These are phyloP conservation scores for Xylaria multiplex DNA, from an alignment of 2,329 filamentous ascomycete species.

Conservation along the genomic window DNA sequence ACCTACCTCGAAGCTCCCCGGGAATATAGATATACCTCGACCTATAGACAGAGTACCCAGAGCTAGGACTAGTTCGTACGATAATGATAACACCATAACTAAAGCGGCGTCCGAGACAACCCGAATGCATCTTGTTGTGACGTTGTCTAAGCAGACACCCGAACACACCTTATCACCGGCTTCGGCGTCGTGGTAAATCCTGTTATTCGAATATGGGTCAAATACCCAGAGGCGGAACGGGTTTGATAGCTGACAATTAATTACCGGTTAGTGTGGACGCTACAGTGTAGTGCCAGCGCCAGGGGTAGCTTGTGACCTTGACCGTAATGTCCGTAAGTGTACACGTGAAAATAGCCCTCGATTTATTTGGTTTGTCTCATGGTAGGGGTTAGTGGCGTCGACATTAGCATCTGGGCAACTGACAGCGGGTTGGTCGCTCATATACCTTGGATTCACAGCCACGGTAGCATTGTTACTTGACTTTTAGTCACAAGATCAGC, in stretches of 20 bases:
- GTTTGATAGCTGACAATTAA: conserved; percentile 18
- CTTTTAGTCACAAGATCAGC: conserved; percentile 25
- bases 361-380: background rate
- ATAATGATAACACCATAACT: conserved; percentile 12
- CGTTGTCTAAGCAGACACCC: conserved; percentile 15
- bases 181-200: conserved; percentile 27
- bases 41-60: background rate
- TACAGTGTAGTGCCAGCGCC: background rate
- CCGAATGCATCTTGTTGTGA: conserved; percentile 1
- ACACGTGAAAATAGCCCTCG: conserved; percentile 19
- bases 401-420: background rate
- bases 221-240: conserved; percentile 16
- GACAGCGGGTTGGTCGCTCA: conserved; percentile 8
- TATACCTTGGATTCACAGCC: conserved; percentile 12
- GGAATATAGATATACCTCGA: background rate
- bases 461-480: conserved; percentile 23
- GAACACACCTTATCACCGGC: conserved; percentile 36
- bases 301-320: conserved; percentile 15
- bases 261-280: conserved; percentile 6
- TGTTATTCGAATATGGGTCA: conserved; percentile 14
- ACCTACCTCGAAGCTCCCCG: conserved; percentile 18
- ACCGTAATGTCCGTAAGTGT: background rate
- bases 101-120: conserved; percentile 29
- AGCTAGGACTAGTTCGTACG: conserved; percentile 6
- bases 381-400: background rate